Conservation (phyloP, 2,329 filamentous ascomycete genomes). For the Kalmusia sp. region DNA sequence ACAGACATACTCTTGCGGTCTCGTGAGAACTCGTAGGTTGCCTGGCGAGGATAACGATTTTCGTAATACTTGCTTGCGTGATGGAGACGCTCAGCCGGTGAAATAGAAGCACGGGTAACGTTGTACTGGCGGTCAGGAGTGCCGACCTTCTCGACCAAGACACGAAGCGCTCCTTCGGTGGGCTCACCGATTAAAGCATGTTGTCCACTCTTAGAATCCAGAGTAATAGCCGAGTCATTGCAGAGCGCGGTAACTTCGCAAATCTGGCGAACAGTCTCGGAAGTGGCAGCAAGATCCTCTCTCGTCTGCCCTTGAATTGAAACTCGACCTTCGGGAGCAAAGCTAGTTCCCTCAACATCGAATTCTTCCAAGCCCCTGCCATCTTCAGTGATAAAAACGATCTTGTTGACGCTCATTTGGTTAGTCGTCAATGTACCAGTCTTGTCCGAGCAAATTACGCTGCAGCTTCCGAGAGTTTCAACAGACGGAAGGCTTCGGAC, state of each 20-base stretch:
- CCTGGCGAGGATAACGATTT: conserved; percentile 73
- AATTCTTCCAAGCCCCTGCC: conserved; percentile 82
- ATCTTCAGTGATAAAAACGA: conserved; percentile 80
- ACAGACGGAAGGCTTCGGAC: conserved; percentile 96
- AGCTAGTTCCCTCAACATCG: conserved; percentile 91
- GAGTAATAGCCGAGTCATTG: conserved; percentile 85
- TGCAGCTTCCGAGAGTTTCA: conserved; percentile 97
- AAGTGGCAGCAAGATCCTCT: conserved; percentile 72
- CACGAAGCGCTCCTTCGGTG: conserved; percentile 91
- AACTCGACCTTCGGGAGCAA: conserved; percentile 81
- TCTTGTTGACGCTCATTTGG: conserved; percentile 97
- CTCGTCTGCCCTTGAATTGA: conserved; percentile 71
- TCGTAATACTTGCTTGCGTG: conserved; percentile 87
- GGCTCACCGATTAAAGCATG: conserved; percentile 91
- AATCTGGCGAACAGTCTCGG: conserved; percentile 81
- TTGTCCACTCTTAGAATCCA: conserved; percentile 75
- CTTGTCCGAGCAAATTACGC: conserved; percentile 99
- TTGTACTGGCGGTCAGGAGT: conserved; percentile 73
- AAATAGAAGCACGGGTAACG: conserved; percentile 55
- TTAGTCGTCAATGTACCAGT: conserved; percentile 98
- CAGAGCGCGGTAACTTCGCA: conserved; percentile 75
- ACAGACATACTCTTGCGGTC: conserved; percentile 99
- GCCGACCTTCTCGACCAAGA: conserved; percentile 92
- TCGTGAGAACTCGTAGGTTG: conserved; percentile 95
- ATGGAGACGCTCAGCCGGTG: conserved; percentile 71